Conservation (phyloP, 495 filamentous ascomycete genomes). For the Tuber brumale region DNA sequence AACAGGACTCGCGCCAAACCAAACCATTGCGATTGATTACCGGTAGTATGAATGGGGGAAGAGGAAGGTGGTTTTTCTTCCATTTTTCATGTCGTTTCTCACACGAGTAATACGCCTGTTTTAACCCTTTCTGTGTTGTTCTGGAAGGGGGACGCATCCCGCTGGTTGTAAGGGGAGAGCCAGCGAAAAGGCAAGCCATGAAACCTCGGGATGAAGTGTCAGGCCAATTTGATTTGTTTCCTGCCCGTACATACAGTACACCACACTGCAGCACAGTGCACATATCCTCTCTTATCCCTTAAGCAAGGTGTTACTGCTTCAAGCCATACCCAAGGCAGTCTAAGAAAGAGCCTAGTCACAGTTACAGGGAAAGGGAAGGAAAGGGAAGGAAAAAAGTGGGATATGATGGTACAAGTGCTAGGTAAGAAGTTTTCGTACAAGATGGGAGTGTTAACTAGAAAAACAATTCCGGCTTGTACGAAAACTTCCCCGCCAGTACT, state of each 20-base stretch:
- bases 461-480: too few species aligned
- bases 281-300: not conserved
- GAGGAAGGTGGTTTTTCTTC: not conserved
- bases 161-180: not conserved
- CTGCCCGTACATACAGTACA: not conserved
- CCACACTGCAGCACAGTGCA: not conserved
- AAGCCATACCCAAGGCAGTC: not conserved
- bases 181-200: not conserved
- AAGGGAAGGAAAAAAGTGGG: not conserved
- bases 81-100: not conserved
- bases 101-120: not conserved
- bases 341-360: not conserved
- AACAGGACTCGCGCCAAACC: not conserved
- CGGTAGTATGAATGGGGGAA: not conserved
- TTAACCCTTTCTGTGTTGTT: not conserved
- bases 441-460: too few species aligned
- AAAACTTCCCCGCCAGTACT: too few species aligned
- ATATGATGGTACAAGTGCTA: not conserved
- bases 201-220: constrained; percentile 1
- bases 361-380: not conserved
- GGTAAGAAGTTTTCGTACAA: too few species aligned
- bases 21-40: not conserved
- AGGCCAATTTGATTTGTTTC: not conserved
- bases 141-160: not conserved
- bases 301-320: not conserved